Percentiles rank a stretch among this genome's conserved stretches.
Evolutionary conservation across 371 early-diverging fungal species (phyloP).

Genomic region (Cokeromyces recurvatus): DNA sequence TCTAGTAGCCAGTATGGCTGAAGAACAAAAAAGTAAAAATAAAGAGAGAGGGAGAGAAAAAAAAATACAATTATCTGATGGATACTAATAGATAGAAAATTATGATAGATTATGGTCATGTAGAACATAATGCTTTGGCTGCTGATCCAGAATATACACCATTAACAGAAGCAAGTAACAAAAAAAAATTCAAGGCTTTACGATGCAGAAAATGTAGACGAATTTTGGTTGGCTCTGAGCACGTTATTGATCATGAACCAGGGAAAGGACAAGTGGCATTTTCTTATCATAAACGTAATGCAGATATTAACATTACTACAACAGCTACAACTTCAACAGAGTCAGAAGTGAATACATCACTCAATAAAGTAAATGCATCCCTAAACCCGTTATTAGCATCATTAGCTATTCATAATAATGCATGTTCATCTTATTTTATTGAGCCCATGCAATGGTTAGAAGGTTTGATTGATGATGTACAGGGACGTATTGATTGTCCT

Average conservation of each 20-base stretch:
- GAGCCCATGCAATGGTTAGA: constrained; percentile 87
- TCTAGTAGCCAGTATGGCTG: constrained; percentile 53
- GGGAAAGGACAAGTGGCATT: constrained; percentile 73
- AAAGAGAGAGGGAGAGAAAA: neutral
- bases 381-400: constrained; percentile 44
- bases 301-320: constrained; percentile 33
- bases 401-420: constrained; percentile 27
- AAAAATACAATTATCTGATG: neutral
- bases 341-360: constrained; percentile 7
- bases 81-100: neutral
- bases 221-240: constrained; percentile 50
- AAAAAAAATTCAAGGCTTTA: constrained; percentile 24
- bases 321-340: constrained; percentile 7
- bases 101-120: constrained; percentile 31
- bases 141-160: constrained; percentile 43
- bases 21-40: constrained; percentile 45
- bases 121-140: constrained; percentile 46
- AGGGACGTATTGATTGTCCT: constrained; percentile 79
- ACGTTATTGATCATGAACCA: constrained; percentile 66
- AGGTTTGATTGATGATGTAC: constrained; percentile 50
- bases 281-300: constrained; percentile 64
- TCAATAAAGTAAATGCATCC: constrained; percentile 19
- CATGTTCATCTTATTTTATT: constrained; percentile 76
- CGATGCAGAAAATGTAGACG: constrained; percentile 60
- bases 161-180: constrained; percentile 3